Conservation (phyloP, 331 rosid species). For the Quercus lobata region DNA sequence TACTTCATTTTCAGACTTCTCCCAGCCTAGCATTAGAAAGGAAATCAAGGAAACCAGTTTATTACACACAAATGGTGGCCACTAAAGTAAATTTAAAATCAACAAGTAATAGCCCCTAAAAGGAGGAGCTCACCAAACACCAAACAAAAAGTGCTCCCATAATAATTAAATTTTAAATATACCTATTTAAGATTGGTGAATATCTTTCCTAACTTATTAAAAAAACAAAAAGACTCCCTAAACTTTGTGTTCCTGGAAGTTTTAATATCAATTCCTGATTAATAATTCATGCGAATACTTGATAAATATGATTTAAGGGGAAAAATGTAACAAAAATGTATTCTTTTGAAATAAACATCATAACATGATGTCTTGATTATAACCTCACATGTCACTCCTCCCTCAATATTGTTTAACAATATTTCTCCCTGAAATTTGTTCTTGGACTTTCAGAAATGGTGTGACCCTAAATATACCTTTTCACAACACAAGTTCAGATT, state of each 20-base stretch:
- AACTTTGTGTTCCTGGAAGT: not conserved
- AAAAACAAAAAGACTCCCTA: not conserved
- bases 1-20: constrained; percentile 74
- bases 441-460: not conserved
- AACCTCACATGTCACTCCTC: not conserved
- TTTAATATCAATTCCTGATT: not conserved
- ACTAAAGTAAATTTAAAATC: not conserved
- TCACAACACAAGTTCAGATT: not conserved
- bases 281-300: not conserved
- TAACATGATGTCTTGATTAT: not conserved
- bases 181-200: not conserved
- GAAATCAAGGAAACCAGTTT: constrained; percentile 1
- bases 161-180: not conserved
- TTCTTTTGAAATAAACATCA: not conserved
- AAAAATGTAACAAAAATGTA: not conserved
- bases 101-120: not conserved
- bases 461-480: not conserved
- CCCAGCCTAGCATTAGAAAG: constrained; percentile 66
- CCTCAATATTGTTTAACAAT: not conserved
- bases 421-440: not conserved
- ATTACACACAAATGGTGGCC: not conserved
- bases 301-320: not conserved
- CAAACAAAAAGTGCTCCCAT: not conserved
- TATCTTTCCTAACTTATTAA: not conserved
- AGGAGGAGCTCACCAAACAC: not conserved